These are phyloP conservation scores for Cucurbita ficifolia DNA, from an alignment of 306 rosid genomes.

Conservation along the genomic window DNA sequence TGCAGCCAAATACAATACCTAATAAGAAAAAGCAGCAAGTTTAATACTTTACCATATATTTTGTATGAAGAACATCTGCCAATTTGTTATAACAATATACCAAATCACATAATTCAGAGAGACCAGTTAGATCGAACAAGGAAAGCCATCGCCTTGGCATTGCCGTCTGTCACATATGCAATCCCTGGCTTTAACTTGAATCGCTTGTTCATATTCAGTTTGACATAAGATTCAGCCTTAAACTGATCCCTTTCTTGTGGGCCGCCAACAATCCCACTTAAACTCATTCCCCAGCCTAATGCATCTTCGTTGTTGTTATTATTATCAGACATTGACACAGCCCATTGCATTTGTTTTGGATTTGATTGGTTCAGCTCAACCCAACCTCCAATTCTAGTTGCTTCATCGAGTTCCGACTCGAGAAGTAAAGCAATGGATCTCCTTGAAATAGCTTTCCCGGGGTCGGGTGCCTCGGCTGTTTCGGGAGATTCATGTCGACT, in stretches of 20 bases:
- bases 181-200: constrained; percentile 74
- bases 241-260: constrained; percentile 30
- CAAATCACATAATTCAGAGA: constrained; percentile 11
- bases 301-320: constrained; percentile 53
- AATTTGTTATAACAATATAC: too few relatives aligned
- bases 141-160: constrained; percentile 35
- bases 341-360: constrained; percentile 43
- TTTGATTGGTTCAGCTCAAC: constrained; percentile 45
- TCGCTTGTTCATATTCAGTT: constrained; percentile 39
- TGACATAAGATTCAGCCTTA: constrained; percentile 61
- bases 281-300: constrained; percentile 65
- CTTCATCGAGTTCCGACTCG: constrained; percentile 56
- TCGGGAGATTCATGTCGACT: constrained; percentile 18
- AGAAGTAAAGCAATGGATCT: constrained; percentile 44
- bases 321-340: constrained; percentile 46
- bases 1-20: too few relatives aligned
- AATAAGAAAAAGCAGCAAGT: too few relatives aligned
- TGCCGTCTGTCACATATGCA: constrained; percentile 37
- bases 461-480: constrained; percentile 17
- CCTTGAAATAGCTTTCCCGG: constrained; percentile 10
- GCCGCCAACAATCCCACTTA: constrained; percentile 40
- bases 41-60: too few relatives aligned
- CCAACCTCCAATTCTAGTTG: constrained; percentile 69
- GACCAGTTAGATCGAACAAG: constrained; percentile 70
- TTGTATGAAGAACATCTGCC: too few relatives aligned